A percentile compares a stretch with the other conserved stretches of the same genome.
Conservation (phyloP, 2,329 filamentous ascomycete species). For the Fusarium sp. region DNA sequence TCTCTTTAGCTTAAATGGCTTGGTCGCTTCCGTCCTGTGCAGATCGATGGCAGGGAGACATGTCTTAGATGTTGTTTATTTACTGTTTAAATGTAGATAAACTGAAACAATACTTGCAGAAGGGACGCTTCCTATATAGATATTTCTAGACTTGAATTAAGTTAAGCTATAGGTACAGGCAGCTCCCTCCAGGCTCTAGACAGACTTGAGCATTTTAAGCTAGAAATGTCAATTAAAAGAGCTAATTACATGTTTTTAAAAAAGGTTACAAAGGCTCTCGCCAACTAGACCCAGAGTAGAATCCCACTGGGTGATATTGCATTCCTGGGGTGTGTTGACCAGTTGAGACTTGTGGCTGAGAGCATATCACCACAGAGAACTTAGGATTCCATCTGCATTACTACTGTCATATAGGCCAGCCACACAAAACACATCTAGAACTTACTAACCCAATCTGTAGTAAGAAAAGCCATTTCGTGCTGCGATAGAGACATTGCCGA, state of each 20-base stretch:
- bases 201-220: not conserved
- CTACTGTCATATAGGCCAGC: not conserved
- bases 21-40: not conserved
- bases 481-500: not conserved
- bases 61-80: not conserved
- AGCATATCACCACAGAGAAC: not conserved
- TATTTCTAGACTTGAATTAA: not conserved
- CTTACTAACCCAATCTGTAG: not conserved
- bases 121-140: accelerated
- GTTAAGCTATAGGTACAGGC: not conserved
- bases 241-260: no score
- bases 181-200: not conserved
- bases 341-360: not conserved
- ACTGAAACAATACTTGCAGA: not conserved
- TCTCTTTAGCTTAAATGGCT: not conserved
- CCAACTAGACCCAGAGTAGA: not conserved
- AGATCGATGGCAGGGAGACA: not conserved
- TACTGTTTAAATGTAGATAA: not conserved
- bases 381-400: no score
- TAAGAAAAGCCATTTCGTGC: accelerated
- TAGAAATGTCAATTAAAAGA: not conserved
- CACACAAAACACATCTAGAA: not conserved
- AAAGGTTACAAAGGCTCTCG: no score
- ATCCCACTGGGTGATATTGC: not conserved
- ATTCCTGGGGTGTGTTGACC: not conserved